Conservation (phyloP, 2,329 filamentous ascomycete species). For the Xylariaceae sp. region DNA sequence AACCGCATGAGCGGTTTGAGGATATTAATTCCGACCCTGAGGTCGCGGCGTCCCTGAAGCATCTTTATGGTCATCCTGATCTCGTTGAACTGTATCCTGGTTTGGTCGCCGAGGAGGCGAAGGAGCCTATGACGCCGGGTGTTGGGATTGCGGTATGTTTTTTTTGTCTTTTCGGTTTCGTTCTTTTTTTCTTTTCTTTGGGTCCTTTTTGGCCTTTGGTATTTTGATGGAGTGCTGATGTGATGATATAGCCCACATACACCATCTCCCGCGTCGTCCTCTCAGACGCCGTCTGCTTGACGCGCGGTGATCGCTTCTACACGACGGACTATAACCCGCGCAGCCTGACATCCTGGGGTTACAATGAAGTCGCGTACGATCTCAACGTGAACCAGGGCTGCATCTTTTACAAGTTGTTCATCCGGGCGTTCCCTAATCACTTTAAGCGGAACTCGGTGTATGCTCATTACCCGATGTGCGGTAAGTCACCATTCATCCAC, state of each 20-base stretch:
- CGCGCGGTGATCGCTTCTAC: slow-evolving; percentile 73
- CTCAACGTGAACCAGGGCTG: slow-evolving; percentile 72
- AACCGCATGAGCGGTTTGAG: slow-evolving; percentile 70
- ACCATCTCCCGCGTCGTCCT: slow-evolving; percentile 72
- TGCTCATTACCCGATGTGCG: slow-evolving; percentile 66
- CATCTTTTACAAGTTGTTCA: slow-evolving; percentile 78
- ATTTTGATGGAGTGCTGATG: slow-evolving; percentile 5
- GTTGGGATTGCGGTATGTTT: slow-evolving; percentile 58
- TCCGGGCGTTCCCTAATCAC: slow-evolving; percentile 73
- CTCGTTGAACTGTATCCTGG: slow-evolving; percentile 77
- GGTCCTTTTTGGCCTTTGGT: too few relatives aligned
- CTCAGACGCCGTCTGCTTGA: slow-evolving; percentile 72
- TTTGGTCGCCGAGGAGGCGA: slow-evolving; percentile 69
- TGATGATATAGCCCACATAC: slow-evolving; percentile 53
- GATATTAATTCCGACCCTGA: slow-evolving; percentile 76
- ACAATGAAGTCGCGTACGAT: slow-evolving; percentile 67
- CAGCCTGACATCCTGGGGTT: slow-evolving; percentile 80
- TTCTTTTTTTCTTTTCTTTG: too few relatives aligned
- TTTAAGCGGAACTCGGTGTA: slow-evolving; percentile 76
- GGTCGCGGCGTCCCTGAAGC: slow-evolving; percentile 58
- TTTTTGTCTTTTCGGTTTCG: too few relatives aligned
- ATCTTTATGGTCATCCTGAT: slow-evolving; percentile 73
- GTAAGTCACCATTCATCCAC: slow-evolving; percentile 17
- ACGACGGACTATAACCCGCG: slow-evolving; percentile 70
- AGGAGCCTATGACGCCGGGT: slow-evolving; percentile 66